Evolutionary conservation across 257 asterid species (phyloP), one percentile per base, ranked within the genome.

Genomic region (Rubia yunnanensis): DNA sequence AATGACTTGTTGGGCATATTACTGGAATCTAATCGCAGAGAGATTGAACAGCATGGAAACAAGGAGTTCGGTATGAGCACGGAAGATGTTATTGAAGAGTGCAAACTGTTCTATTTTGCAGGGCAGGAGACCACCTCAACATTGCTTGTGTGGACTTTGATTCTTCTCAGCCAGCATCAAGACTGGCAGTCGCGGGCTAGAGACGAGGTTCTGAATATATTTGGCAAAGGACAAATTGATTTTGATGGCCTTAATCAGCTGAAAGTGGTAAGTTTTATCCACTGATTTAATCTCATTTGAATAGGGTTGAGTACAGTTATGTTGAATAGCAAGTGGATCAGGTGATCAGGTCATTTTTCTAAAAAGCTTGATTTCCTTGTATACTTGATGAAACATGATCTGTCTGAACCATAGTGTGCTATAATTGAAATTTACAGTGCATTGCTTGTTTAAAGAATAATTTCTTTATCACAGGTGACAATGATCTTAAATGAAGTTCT

Each of bases 51-150:
- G 31, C 66, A 60, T 24, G 70, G 72, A 7, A 70, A 57, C 32
- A 54, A 61, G 5, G 60, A 59, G 0, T 66, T 24, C 10, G 76
- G 69, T 5, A 53, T 75, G 74, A 69, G 67, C 53, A 65, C 71
- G 2, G 17, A 34, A 3, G 73, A 70, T 49, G 64, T 75, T 1
- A 65, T 75, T 7, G 66, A 59, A 60, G 72, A 75, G 10, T 75
- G 75, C 79, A 75, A 60, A 35, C 31, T 75, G 17, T 75, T 75
- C 31, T 70, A 64, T 38, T 26, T 70, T 70, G 76, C 72, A 26
- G 75, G 78, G 24, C 78, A 74, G 28, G 71, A 74, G 5, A 68
- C 73, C 6, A 74, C 71, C 13, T 68, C 78, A 15, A 63, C 44
- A 0, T 14, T 68, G 56, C 73, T 74, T 32, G 65, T 64, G 4